Evolutionary conservation across 345 rosid genomes (phyloP).

Genomic region (Euphorbia lathyris): DNA sequence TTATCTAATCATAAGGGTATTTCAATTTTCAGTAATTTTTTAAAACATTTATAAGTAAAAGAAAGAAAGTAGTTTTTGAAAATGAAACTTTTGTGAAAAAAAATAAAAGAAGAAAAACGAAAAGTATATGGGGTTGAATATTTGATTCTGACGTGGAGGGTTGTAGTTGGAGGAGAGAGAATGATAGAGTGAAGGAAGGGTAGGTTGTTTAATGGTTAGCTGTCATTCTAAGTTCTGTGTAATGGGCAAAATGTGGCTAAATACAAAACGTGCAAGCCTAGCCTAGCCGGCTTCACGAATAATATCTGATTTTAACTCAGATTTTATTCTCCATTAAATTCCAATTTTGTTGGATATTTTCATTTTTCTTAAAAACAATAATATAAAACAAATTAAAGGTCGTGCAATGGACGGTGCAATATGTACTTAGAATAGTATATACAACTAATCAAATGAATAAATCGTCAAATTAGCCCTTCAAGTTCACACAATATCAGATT

Average conservation of each 20-base stretch:
- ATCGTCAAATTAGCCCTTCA: too few relatives aligned
- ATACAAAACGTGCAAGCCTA: constrained; percentile 10
- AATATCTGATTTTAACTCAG: constrained; percentile 28
- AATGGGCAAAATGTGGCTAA: not conserved
- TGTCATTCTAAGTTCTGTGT: not conserved
- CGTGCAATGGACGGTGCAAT: constrained; percentile 42
- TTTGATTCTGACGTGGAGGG: not conserved
- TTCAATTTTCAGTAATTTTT: too few relatives aligned
- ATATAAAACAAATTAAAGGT: constrained; percentile 16
- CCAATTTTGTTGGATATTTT: not conserved
- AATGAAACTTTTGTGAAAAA: too few relatives aligned
- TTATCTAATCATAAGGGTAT: too few relatives aligned
- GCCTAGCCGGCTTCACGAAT: constrained; percentile 12
- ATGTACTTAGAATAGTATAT: not conserved
- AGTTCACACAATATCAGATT: too few relatives aligned
- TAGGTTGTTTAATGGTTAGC: too few relatives aligned
- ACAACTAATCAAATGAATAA: not conserved
- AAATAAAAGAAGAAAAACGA: too few relatives aligned
- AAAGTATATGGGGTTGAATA: constrained; percentile 3
- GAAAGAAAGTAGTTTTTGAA: too few relatives aligned
- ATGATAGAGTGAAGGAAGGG: not conserved
- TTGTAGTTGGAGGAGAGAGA: not conserved
- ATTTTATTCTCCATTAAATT: constrained; percentile 23
- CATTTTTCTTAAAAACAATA: not conserved
- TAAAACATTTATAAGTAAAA: too few relatives aligned